These are phyloP conservation scores for Candida glucosophila DNA, from an alignment of 1,139 yeast genomes.

Conservation along the genomic window DNA sequence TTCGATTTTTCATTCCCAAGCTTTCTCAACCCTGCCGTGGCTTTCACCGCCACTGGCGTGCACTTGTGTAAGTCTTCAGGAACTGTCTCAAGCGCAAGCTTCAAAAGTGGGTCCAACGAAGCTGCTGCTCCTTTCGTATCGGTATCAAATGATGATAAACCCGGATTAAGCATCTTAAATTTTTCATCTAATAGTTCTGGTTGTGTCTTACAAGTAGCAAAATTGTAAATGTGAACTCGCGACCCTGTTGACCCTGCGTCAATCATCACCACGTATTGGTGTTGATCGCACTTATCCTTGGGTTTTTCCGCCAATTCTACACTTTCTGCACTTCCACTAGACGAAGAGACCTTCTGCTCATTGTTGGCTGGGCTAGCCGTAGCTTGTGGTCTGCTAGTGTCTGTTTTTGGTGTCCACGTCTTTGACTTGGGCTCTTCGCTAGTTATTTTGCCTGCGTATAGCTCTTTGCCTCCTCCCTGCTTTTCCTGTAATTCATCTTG, in stretches of 20 bases:
- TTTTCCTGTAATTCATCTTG: constrained; percentile 2
- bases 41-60: constrained; percentile 93
- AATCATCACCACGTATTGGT: constrained; percentile 67
- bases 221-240: constrained; percentile 86
- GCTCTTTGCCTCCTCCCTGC: background rate
- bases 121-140: constrained; percentile 81
- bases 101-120: constrained; percentile 73
- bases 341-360: too few species aligned
- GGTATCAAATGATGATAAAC: constrained; percentile 76
- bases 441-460: constrained; percentile 1
- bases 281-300: constrained; percentile 3
- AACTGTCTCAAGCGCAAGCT: constrained; percentile 63
- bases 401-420: too few species aligned
- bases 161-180: constrained; percentile 88
- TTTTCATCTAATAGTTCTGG: constrained; percentile 73
- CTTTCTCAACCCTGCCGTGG: constrained; percentile 93
- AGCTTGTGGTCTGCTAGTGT: too few species aligned
- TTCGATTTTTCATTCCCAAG: constrained; percentile 69
- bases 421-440: too few species aligned
- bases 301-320: constrained; percentile 2
- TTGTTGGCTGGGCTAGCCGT: too few species aligned
- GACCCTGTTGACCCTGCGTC: constrained; percentile 98
- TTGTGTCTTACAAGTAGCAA: constrained; percentile 75
- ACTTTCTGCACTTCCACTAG: constrained; percentile 1
- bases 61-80: constrained; percentile 69